These are phyloP conservation scores for Pseudogymnoascus sp. DNA, from an alignment of 2,329 filamentous ascomycete species.

Conservation along the genomic window DNA sequence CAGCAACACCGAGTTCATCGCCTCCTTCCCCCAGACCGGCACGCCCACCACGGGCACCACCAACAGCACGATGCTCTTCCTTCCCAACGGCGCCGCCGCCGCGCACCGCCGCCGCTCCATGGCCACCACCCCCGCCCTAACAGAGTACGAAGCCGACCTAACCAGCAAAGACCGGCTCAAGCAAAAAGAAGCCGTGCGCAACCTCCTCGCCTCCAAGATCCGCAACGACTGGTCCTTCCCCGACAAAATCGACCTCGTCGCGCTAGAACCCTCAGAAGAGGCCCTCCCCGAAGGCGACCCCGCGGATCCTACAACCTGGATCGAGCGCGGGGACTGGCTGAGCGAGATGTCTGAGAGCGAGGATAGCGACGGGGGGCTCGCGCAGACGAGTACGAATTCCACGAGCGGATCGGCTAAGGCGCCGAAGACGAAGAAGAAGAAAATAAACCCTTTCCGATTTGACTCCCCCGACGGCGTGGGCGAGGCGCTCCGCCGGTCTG, in stretches of 20 bases:
- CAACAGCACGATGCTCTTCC: conserved; percentile 13
- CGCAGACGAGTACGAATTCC: not conserved
- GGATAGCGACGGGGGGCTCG: not conserved
- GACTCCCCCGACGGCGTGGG: conserved; percentile 37
- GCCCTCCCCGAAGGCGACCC: not conserved
- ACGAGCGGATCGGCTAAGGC: conserved; percentile 13
- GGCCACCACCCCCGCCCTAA: conserved; percentile 35
- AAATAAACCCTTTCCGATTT: conserved; percentile 32
- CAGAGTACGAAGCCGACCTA: conserved; percentile 51
- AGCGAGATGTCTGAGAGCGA: conserved; percentile 25
- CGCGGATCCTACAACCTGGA: conserved; percentile 19
- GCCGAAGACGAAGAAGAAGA: not conserved
- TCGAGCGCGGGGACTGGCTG: conserved; percentile 31
- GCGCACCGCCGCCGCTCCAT: conserved; percentile 18
- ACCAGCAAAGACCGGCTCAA: conserved; percentile 55
- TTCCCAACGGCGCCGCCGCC: not conserved
- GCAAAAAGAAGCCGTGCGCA: conserved; percentile 57
- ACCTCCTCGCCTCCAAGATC: conserved; percentile 48
- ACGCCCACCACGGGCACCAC: not conserved
- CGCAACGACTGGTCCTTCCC: conserved; percentile 51
- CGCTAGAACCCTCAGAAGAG: not conserved
- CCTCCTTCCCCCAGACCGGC: not conserved
- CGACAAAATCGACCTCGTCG: not conserved
- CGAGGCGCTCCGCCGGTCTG: conserved; percentile 21
- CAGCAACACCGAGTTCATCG: not conserved